Base-by-base conservation (phyloP, 768 basidiomycete genomes). In the Pseudohyphozyma bogoriensis region DNA sequence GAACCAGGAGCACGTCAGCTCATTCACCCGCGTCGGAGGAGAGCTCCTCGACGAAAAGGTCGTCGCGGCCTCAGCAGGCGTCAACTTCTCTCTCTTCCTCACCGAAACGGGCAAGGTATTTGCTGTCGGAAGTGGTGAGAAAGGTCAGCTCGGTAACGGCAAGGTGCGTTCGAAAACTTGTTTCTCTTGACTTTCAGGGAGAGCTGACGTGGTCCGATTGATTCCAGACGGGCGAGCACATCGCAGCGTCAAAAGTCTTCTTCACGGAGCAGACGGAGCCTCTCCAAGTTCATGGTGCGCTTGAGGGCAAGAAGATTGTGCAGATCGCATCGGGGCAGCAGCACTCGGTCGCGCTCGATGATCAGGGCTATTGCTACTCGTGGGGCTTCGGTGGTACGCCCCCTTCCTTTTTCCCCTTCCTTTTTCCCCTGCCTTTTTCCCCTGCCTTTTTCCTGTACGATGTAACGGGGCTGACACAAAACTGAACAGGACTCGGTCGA, bases 101-200 rank as follows among this genome's bases (percentile, higher is more conserved):
- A 86, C 88, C 3, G 83, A 83, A 53, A 79, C 79, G n/a, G 93
- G 51, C 35, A 51, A 67, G 86, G 89, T 93, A 3, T 96, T 85
- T 69, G 80, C 89, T 1, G 85, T 90, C 64, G 93, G 93, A 36
- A 91, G 87, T 53, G 88, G 84, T 26, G 91, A 95, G 74, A 84
- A 88, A 60, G 93, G 93, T 1, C 92, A 95, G 66, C 78, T 96
- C 0, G 93, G 90, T 0, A 92, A 89, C 72, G 93, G 92, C 22
- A 82, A 82, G 64, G 92, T 89, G 0, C 89, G 92, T 22, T 24
- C n/a, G 13, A 29, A 12, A 13, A 3, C n/a, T 24, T 13, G 31
- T 33, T 24, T 26, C 45, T 24, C 8, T 13, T 28, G 9, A 18
- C 8, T 15, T 22, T 33, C 5, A 16, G 31, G 7, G 20, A 2